Percentiles rank a stretch among this genome's conserved stretches.
phyloP scores from a whole-genome alignment of 345 rosid genomes.

The Eucalyptus regnans region DNA sequence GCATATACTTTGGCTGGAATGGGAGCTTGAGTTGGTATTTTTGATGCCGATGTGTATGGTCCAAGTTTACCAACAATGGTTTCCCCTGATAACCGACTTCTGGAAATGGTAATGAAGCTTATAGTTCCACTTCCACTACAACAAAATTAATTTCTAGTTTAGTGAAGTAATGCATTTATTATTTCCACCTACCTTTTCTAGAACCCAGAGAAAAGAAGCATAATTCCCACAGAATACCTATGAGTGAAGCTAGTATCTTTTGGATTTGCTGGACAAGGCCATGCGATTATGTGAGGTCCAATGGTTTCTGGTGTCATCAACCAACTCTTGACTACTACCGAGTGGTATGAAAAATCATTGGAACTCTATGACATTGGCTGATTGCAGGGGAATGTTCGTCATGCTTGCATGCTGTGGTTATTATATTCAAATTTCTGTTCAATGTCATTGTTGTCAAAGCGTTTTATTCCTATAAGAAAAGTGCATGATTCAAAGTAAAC shows the following conservation, averaged over 20 bases:
- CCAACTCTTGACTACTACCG: slow-evolving; percentile 87
- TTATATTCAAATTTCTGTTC: not conserved
- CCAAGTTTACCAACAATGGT: slow-evolving; percentile 98
- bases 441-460: not conserved
- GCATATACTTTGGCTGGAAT: slow-evolving; percentile 86
- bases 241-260: slow-evolving; percentile 94
- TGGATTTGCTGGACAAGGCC: slow-evolving; percentile 96
- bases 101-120: slow-evolving; percentile 57
- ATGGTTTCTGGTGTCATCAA: slow-evolving; percentile 96
- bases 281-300: slow-evolving; percentile 93
- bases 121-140: not conserved
- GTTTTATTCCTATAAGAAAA: not conserved
- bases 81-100: slow-evolving; percentile 63
- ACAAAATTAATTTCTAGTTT: not conserved
- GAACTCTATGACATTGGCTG: too few species aligned
- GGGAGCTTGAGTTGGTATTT: slow-evolving; percentile 95
- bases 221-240: slow-evolving; percentile 84
- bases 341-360: slow-evolving; percentile 38
- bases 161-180: not conserved
- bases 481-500: not conserved
- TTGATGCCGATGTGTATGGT: slow-evolving; percentile 92
- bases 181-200: not conserved
- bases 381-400: not conserved
- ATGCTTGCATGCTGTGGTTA: not conserved
- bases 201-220: slow-evolving; percentile 81